Percentiles rank a stretch among this genome's conserved stretches.
phyloP scores from a whole-genome alignment of 495 filamentous ascomycete genomes.

The Aspergillus panamensis region DNA sequence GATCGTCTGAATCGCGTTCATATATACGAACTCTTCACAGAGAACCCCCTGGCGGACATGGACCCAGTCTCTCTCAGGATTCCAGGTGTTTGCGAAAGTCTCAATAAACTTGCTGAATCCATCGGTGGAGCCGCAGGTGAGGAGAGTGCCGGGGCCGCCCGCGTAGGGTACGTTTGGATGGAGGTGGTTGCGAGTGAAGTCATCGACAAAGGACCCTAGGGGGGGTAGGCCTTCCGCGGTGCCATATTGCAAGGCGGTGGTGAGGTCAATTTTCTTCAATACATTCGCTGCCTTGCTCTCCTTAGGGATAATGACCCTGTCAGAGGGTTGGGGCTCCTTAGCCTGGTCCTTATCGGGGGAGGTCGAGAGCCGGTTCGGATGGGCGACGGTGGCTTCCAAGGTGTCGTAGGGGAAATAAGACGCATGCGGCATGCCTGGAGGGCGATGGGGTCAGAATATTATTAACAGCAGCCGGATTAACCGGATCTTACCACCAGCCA shows the following conservation, averaged over 20 bases:
- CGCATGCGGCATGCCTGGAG: constrained; percentile 68
- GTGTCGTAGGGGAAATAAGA: constrained; percentile 89
- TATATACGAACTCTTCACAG: constrained; percentile 75
- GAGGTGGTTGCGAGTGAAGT: constrained; percentile 71
- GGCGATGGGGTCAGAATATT: constrained; percentile 1
- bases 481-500: constrained; percentile 69
- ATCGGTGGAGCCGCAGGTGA: constrained; percentile 80
- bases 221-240: constrained; percentile 72
- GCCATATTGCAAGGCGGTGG: constrained; percentile 83
- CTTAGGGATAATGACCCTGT: constrained; percentile 69
- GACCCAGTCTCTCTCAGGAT: constrained; percentile 59
- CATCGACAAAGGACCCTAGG: constrained; percentile 67
- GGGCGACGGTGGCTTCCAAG: constrained; percentile 74
- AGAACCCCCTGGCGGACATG: constrained; percentile 66
- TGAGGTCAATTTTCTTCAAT: constrained; percentile 69
- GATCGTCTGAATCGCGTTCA: constrained; percentile 64
- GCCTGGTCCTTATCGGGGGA: constrained; percentile 53
- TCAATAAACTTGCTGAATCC: constrained; percentile 75
- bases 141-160: constrained; percentile 68
- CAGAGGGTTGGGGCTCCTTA: constrained; percentile 28
- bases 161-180: constrained; percentile 78
- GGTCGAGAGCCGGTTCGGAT: constrained; percentile 67
- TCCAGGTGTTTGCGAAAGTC: constrained; percentile 70
- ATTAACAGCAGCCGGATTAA: background rate
- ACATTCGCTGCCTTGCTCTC: constrained; percentile 50